These are phyloP conservation scores for Cutaneotrichosporon curvatum DNA, from an alignment of 1,284 basidiomycete species.

Conservation along the genomic window DNA sequence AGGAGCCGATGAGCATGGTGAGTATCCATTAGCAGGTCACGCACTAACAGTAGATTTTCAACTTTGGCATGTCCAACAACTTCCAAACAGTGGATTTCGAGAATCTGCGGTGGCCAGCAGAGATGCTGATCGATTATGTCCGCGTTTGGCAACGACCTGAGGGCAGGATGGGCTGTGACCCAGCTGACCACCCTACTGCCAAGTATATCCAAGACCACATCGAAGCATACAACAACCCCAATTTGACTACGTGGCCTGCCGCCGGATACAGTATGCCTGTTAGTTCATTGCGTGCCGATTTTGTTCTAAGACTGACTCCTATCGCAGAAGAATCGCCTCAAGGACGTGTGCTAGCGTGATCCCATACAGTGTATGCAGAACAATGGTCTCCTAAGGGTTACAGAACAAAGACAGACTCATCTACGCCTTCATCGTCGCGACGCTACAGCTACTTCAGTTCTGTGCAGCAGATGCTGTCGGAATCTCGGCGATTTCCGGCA, in stretches of 20 bases:
- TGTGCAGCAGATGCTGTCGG: too few species aligned
- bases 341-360: slow-evolving; percentile 9
- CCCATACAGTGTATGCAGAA: slow-evolving; percentile 9
- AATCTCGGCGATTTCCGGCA: background rate
- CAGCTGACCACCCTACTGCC: slow-evolving; percentile 66
- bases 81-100: slow-evolving; percentile 55
- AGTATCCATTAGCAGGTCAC: background rate
- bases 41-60: slow-evolving; percentile 60
- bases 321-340: slow-evolving; percentile 17
- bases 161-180: slow-evolving; percentile 76
- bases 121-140: slow-evolving; percentile 71
- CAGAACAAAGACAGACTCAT: background rate
- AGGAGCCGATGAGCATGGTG: slow-evolving; percentile 65
- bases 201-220: slow-evolving; percentile 36
- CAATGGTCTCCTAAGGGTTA: background rate
- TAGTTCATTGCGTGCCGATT: too few species aligned
- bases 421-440: too few species aligned
- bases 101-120: slow-evolving; percentile 60
- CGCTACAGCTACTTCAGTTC: too few species aligned
- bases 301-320: too few species aligned
- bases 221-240: slow-evolving; percentile 36
- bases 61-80: slow-evolving; percentile 53
- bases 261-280: slow-evolving; percentile 36
- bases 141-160: slow-evolving; percentile 65
- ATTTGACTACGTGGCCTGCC: slow-evolving; percentile 33